A percentile compares a stretch with the other conserved stretches of the same genome.
phyloP scores from a whole-genome alignment of 2,329 filamentous ascomycete genomes.

The Fusarium succisae region DNA sequence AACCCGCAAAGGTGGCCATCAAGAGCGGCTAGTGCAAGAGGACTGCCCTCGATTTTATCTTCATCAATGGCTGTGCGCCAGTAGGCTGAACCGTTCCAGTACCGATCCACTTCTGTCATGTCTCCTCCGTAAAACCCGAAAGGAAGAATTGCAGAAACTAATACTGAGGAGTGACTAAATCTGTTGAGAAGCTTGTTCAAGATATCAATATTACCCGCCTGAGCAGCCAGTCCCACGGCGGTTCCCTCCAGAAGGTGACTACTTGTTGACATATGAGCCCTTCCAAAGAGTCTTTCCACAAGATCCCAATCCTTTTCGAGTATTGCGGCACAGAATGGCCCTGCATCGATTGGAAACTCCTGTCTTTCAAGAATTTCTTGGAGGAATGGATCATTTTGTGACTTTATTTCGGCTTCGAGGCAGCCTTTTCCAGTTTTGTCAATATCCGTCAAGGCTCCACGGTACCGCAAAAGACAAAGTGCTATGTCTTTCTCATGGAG shows the following conservation, averaged over 20 bases:
- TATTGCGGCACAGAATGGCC: no score
- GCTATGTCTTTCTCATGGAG: no score
- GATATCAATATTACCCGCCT: no score
- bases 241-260: fast-evolving
- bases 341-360: fast-evolving
- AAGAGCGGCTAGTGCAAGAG: fast-evolving
- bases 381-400: fast-evolving
- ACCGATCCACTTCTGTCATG: fast-evolving
- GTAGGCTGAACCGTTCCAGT: fast-evolving
- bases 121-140: fast-evolving
- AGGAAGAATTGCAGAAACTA: no score
- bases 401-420: fast-evolving
- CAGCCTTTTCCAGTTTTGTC: fast-evolving
- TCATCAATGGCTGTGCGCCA: fast-evolving
- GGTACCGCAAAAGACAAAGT: fast-evolving
- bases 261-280: fast-evolving
- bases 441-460: fast-evolving
- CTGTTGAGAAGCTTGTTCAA: no score
- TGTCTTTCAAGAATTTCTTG: fast-evolving
- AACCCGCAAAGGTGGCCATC: fast-evolving
- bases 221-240: fast-evolving
- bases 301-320: fast-evolving
- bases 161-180: fast-evolving
- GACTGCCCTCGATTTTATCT: fast-evolving
- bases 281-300: fast-evolving